phyloP scores from a whole-genome alignment of 495 filamentous ascomycete genomes.

The Tuber melanosporum region DNA sequence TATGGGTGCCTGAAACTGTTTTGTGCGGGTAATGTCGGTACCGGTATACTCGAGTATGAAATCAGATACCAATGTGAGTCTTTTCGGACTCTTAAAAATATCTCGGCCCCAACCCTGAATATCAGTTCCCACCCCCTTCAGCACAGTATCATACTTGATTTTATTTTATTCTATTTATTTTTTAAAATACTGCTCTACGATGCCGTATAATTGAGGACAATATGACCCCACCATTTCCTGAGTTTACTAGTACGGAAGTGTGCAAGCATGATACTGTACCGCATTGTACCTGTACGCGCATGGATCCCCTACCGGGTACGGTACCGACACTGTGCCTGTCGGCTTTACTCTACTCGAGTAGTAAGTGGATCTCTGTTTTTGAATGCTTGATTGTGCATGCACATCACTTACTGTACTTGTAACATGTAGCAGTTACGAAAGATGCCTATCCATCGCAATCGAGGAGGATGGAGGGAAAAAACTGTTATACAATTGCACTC shows the following conservation, averaged over 20 bases:
- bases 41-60: background rate
- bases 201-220: too few species aligned
- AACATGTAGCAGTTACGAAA: background rate
- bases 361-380: background rate
- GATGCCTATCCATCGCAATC: background rate
- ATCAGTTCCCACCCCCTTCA: background rate
- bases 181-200: too few species aligned
- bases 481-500: slow-evolving; percentile 1
- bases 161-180: too few species aligned
- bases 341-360: background rate
- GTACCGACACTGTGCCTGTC: background rate
- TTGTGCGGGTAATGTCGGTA: too few species aligned
- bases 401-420: background rate
- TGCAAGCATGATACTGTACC: background rate
- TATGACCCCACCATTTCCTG: background rate
- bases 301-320: background rate
- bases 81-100: background rate
- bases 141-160: too few species aligned
- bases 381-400: background rate
- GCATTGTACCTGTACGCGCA: background rate
- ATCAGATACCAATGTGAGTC: background rate
- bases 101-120: background rate
- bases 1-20: too few species aligned
- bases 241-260: background rate
- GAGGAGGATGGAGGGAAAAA: background rate